Percentiles rank a stretch among this genome's conserved stretches.
These are phyloP conservation scores for Phytophthora colocasiae DNA, from an alignment of 352 stramenopile genomes.

Conservation along the genomic window DNA sequence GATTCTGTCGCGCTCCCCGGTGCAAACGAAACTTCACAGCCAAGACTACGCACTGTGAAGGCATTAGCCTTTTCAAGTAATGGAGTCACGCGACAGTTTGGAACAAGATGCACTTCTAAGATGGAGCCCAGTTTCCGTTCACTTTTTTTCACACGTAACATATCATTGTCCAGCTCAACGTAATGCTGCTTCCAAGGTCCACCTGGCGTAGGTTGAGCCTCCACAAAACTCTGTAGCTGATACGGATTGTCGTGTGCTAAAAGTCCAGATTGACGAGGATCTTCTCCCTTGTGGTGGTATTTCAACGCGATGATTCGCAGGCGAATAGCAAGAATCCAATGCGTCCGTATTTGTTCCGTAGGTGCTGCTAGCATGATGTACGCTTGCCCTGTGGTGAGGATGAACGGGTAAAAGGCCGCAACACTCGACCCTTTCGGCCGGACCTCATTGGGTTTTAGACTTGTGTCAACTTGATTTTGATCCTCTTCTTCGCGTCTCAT, in stretches of 20 bases:
- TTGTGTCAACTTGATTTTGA: slow-evolving; percentile 19
- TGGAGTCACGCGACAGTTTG: slow-evolving; percentile 49
- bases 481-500: slow-evolving; percentile 37
- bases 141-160: slow-evolving; percentile 71
- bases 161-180: slow-evolving; percentile 70
- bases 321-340: slow-evolving; percentile 72
- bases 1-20: slow-evolving; percentile 44
- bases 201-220: slow-evolving; percentile 58
- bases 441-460: slow-evolving; percentile 12
- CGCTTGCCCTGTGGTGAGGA: slow-evolving; percentile 62
- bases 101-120: slow-evolving; percentile 61
- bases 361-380: slow-evolving; percentile 57
- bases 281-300: slow-evolving; percentile 51
- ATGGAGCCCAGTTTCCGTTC: slow-evolving; percentile 61
- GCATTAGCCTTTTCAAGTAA: slow-evolving; percentile 64
- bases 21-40: slow-evolving; percentile 56
- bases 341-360: slow-evolving; percentile 53
- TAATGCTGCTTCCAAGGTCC: slow-evolving; percentile 63
- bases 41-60: slow-evolving; percentile 58
- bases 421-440: slow-evolving; percentile 24
- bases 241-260: slow-evolving; percentile 8
- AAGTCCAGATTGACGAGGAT: slow-evolving; percentile 15
- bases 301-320: slow-evolving; percentile 75
- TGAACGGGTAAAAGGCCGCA: slow-evolving; percentile 56
- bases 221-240: slow-evolving; percentile 63